These are phyloP conservation scores for Pouteria glomerata DNA, from an alignment of 148 eudicot species.

Conservation along the genomic window DNA sequence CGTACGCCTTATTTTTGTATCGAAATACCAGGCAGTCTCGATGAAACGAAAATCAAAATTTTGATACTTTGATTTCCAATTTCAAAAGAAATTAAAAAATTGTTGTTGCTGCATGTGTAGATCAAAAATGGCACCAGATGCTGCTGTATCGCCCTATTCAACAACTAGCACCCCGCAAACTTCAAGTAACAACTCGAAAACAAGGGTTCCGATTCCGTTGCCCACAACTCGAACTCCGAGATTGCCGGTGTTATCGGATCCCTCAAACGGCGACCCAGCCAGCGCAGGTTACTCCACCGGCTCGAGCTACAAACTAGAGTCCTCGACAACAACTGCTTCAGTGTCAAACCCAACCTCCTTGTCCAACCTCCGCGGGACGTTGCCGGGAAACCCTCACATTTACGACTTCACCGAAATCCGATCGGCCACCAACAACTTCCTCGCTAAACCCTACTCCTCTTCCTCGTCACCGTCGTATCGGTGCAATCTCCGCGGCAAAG, in stretches of 20 bases:
- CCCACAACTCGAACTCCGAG: not conserved
- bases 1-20: too few species aligned
- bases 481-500: slow-evolving; percentile 37
- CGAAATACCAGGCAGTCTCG: too few species aligned
- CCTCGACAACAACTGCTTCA: slow-evolving; percentile 24
- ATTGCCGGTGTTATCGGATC: not conserved
- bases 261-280: not conserved
- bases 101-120: too few species aligned
- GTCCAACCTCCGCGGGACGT: slow-evolving; percentile 43
- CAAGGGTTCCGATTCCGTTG: not conserved
- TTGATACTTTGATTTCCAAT: too few species aligned
- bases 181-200: too few species aligned
- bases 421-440: slow-evolving; percentile 65
- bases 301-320: slow-evolving; percentile 16
- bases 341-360: slow-evolving; percentile 35
- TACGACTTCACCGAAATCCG: slow-evolving; percentile 69
- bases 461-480: slow-evolving; percentile 53
- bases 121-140: not conserved
- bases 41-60: too few species aligned
- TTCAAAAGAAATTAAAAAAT: too few species aligned
- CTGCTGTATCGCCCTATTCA: too few species aligned
- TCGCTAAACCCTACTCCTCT: slow-evolving; percentile 34
- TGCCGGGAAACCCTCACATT: slow-evolving; percentile 52
- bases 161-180: too few species aligned
- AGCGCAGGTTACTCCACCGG: slow-evolving; percentile 11